phyloP scores from a whole-genome alignment of 2,329 filamentous ascomycete species.

The Neopestalotiopsis rosae region DNA sequence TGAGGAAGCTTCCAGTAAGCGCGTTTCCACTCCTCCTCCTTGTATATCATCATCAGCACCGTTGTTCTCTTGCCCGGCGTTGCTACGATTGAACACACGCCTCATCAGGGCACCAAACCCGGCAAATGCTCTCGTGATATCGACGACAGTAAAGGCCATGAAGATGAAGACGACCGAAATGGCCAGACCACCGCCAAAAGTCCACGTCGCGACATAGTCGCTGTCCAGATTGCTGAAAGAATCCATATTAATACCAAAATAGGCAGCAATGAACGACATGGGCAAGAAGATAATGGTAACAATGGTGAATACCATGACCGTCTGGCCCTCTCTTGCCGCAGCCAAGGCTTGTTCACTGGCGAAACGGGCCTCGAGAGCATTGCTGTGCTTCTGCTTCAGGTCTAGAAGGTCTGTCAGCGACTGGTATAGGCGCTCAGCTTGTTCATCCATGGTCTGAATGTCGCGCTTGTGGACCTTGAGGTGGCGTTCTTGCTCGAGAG shows the following conservation, averaged over 20 bases:
- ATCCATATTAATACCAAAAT: conserved; percentile 44
- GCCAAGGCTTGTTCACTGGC: conserved; percentile 65
- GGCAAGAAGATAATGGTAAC: conserved; percentile 52
- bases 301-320: conserved; percentile 47
- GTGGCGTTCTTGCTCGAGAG: conserved; percentile 61
- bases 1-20: conserved; percentile 9
- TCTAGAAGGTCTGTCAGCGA: conserved; percentile 68
- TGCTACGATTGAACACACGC: not conserved
- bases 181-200: conserved; percentile 50
- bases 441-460: conserved; percentile 67
- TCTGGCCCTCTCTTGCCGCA: conserved; percentile 56
- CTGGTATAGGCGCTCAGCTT: conserved; percentile 64
- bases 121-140: conserved; percentile 34
- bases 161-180: conserved; percentile 44
- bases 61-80: conserved; percentile 2
- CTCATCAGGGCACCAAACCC: conserved; percentile 11
- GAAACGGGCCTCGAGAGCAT: conserved; percentile 69
- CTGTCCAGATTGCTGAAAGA: conserved; percentile 53
- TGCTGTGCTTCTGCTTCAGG: conserved; percentile 73
- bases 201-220: conserved; percentile 58
- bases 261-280: conserved; percentile 48
- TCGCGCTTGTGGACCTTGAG: conserved; percentile 65
- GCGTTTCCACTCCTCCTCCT: conserved; percentile 1
- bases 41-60: conserved; percentile 7
- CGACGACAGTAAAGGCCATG: conserved; percentile 43